A percentile compares a stretch with the other conserved stretches of the same genome.
Conservation (phyloP, 495 filamentous ascomycete genomes). For the Daldinia grandis region DNA sequence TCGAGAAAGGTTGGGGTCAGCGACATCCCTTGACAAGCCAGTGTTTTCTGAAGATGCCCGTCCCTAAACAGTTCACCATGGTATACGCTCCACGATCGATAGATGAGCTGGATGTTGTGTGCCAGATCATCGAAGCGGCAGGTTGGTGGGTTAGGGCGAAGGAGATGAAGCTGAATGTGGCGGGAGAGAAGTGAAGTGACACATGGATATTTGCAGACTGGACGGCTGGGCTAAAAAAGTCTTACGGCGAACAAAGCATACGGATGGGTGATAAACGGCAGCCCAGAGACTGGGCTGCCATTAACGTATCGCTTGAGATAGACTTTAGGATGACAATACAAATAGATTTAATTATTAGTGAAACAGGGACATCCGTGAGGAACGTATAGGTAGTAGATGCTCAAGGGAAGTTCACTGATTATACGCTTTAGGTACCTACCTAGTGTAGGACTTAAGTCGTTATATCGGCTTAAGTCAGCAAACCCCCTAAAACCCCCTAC, state of each 20-base stretch:
- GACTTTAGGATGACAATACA: not conserved
- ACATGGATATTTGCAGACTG: not conserved
- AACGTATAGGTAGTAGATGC: not conserved
- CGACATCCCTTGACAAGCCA: conserved; percentile 80
- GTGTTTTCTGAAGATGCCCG: conserved; percentile 60
- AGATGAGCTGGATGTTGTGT: conserved; percentile 71
- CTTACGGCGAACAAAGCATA: not conserved
- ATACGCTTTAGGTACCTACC: no score
- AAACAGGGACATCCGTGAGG: not conserved
- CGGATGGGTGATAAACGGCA: no score
- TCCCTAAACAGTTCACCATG: conserved; percentile 76
- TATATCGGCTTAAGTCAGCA: not conserved
- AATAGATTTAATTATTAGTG: not conserved
- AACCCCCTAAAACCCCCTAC: not conserved
- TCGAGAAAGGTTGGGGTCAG: conserved; percentile 88
- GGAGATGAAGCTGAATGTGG: conserved; percentile 50
- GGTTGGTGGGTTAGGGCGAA: conserved; percentile 64
- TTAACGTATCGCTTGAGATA: not conserved
- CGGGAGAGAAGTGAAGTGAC: conserved; percentile 22
- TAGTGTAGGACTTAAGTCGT: no score
- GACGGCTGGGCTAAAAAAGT: not conserved
- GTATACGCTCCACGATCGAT: conserved; percentile 79
- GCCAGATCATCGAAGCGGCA: conserved; percentile 75
- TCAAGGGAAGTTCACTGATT: not conserved
- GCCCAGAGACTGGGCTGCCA: not conserved